These are phyloP conservation scores for Sparassis latifolia DNA, from an alignment of 1,284 basidiomycete genomes.

Conservation along the genomic window DNA sequence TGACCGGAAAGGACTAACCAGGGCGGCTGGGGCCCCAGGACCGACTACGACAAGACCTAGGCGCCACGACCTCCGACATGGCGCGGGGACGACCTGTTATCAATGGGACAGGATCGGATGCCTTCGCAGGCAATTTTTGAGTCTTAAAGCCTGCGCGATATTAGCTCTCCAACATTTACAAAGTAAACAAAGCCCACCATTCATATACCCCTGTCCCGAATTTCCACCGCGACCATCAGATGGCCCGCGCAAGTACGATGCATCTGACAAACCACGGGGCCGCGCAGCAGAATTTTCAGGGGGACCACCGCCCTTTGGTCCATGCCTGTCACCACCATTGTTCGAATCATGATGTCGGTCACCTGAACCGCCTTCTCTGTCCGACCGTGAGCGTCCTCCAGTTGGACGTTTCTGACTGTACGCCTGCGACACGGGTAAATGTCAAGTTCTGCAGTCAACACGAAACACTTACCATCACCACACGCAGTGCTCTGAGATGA, in stretches of 20 bases:
- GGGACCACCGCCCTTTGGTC: constrained; percentile 14
- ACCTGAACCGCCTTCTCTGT: constrained; percentile 39
- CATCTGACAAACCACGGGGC: constrained; percentile 44
- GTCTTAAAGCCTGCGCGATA: too few relatives aligned
- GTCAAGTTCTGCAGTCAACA: constrained; percentile 7
- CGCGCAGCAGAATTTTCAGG: constrained; percentile 32
- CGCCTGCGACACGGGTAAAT: constrained; percentile 16
- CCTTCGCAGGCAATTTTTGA: neutral
- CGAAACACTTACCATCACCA: constrained; percentile 25
- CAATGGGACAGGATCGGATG: constrained; percentile 6
- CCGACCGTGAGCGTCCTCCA: constrained; percentile 37
- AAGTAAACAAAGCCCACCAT: neutral
- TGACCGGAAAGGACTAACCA: neutral
- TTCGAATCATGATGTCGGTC: constrained; percentile 34
- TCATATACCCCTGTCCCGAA: constrained; percentile 13
- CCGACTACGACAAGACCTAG: neutral
- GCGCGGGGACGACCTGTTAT: constrained; percentile 3
- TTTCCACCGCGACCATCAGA: constrained; percentile 10
- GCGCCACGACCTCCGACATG: constrained; percentile 1
- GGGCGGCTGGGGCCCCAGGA: too few relatives aligned
- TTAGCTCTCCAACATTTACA: too few relatives aligned
- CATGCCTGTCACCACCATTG: constrained; percentile 28
- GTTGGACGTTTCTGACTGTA: constrained; percentile 53
- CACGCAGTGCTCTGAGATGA: constrained; percentile 22
- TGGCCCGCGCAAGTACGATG: constrained; percentile 25